Conservation (phyloP, 257 asterid genomes). For the Knoxia roxburghii region DNA sequence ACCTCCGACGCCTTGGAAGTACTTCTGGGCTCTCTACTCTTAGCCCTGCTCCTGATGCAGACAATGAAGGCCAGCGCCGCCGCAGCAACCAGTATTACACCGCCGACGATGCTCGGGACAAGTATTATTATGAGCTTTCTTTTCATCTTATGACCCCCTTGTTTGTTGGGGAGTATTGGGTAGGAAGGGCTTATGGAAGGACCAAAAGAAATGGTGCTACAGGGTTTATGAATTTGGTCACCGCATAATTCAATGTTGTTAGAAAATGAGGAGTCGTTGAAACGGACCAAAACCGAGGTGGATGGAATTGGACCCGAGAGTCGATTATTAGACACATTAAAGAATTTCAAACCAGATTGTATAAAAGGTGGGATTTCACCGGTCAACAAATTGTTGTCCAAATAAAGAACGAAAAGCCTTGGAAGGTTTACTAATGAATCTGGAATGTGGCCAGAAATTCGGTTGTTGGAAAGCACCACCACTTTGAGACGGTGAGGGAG, state of each 20-base stretch:
- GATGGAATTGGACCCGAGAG: constrained; percentile 63
- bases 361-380: constrained; percentile 66
- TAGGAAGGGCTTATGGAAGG: constrained; percentile 52
- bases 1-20: constrained; percentile 13
- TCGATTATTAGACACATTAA: constrained; percentile 63
- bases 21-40: constrained; percentile 11
- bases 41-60: constrained; percentile 28
- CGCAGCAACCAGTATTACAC: constrained; percentile 37
- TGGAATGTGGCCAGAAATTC: constrained; percentile 59
- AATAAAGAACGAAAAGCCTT: constrained; percentile 53
- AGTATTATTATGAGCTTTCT: constrained; percentile 42
- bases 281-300: constrained; percentile 37
- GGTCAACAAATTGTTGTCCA: constrained; percentile 58
- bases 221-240: constrained; percentile 26
- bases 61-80: constrained; percentile 10
- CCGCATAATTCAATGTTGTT: constrained; percentile 65
- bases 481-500: constrained; percentile 64
- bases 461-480: constrained; percentile 53
- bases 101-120: constrained; percentile 35
- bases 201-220: constrained; percentile 18
- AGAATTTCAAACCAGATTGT: constrained; percentile 62
- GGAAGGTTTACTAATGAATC: constrained; percentile 29
- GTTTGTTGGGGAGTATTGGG: constrained; percentile 25
- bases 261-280: constrained; percentile 52
- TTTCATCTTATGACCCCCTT: constrained; percentile 17